A percentile compares a stretch with the other conserved stretches of the same genome.
These are phyloP conservation scores for Pisolithus thermaeus DNA, from an alignment of 1,284 basidiomycete genomes.

Conservation along the genomic window DNA sequence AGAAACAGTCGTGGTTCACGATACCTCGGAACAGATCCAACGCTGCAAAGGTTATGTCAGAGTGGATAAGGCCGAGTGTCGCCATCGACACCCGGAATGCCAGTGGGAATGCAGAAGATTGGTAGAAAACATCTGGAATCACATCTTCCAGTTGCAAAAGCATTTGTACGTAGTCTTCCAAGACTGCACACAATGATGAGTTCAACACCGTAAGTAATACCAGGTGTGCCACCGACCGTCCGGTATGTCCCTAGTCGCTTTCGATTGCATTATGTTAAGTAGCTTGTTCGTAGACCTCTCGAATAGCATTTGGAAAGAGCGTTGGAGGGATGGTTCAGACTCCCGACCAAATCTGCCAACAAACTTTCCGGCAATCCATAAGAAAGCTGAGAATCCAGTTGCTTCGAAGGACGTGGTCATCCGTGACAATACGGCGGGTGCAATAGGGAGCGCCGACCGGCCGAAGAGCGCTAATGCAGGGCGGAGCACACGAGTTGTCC, in stretches of 20 bases:
- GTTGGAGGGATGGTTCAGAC: conserved; percentile 45
- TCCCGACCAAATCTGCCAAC: conserved; percentile 69
- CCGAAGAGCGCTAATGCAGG: conserved; percentile 83
- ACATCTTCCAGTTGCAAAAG: conserved; percentile 65
- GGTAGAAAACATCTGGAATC: conserved; percentile 73
- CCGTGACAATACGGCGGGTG: conserved; percentile 67
- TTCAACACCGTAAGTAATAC: not conserved
- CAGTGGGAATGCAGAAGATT: conserved; percentile 67
- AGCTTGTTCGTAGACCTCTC: conserved; percentile 72
- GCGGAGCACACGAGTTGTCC: conserved; percentile 82
- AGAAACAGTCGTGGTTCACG: conserved; percentile 67
- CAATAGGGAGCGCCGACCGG: conserved; percentile 56
- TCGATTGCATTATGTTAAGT: conserved; percentile 60
- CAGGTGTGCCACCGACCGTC: conserved; percentile 55
- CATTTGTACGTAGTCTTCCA: conserved; percentile 93
- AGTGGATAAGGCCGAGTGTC: conserved; percentile 73
- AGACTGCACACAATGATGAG: conserved; percentile 46
- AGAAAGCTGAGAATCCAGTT: conserved; percentile 82
- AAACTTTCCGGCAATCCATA: conserved; percentile 92
- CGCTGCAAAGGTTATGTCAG: conserved; percentile 75
- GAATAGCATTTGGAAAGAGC: conserved; percentile 60
- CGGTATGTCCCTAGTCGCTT: conserved; percentile 67
- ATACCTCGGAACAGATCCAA: conserved; percentile 77
- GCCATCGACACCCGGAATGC: conserved; percentile 74
- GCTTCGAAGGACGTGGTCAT: conserved; percentile 77